A percentile compares a stretch with the other conserved stretches of the same genome.
These are phyloP conservation scores for Cyathus striatus DNA, from an alignment of 768 basidiomycete species.

Conservation along the genomic window DNA sequence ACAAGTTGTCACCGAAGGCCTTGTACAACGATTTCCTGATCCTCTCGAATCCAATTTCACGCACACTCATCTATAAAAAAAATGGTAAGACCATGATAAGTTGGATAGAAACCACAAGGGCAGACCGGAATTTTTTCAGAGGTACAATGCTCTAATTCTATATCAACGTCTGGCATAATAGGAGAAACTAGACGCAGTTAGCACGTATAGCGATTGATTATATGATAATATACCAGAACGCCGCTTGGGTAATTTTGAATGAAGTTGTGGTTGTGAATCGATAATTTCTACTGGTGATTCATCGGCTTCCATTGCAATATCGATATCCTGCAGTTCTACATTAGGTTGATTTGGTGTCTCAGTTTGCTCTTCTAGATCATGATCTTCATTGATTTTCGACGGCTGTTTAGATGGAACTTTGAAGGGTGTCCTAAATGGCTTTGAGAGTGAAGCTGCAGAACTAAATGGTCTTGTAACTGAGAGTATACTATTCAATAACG, in stretches of 20 bases:
- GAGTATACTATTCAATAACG: neutral
- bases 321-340: no score
- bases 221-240: no score
- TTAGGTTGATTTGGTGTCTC: no score
- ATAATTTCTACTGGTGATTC: no score
- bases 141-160: constrained; percentile 14
- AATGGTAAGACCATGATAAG: neutral
- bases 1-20: constrained; percentile 30
- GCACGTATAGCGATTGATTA: no score
- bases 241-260: no score
- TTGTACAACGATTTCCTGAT: constrained; percentile 35
- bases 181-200: no score
- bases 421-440: constrained; percentile 47
- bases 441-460: constrained; percentile 34
- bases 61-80: constrained; percentile 21
- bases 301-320: no score
- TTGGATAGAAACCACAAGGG: no score
- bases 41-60: constrained; percentile 28
- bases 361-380: no score
- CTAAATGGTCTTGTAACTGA: constrained; percentile 44
- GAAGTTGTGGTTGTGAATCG: no score
- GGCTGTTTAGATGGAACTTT: constrained; percentile 28
- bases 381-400: no score
- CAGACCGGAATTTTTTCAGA: constrained; percentile 16
- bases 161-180: constrained; percentile 5